phyloP scores from a whole-genome alignment of 208 protist species.

The Porcisia hertigi region DNA sequence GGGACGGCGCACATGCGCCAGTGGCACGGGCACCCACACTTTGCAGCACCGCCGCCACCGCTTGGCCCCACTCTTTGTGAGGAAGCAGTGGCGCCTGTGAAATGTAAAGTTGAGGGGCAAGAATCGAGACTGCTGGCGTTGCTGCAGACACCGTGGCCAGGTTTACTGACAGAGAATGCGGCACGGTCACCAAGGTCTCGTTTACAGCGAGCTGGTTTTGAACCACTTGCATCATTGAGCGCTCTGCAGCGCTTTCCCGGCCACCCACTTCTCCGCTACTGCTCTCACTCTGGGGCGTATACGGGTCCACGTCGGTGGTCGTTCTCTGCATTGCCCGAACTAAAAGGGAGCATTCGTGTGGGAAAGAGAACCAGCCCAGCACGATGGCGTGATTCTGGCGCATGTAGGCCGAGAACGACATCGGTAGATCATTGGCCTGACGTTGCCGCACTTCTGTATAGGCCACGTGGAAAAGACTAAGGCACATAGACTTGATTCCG shows the following conservation, averaged over 20 bases:
- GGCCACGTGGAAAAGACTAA: slow-evolving; percentile 75
- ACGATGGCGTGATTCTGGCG: slow-evolving; percentile 39
- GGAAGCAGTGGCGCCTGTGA: slow-evolving; percentile 14
- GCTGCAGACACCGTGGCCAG: no score
- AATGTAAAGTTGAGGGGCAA: slow-evolving; percentile 14
- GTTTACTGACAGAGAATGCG: neutral
- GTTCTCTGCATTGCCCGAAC: neutral
- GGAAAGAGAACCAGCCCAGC: slow-evolving; percentile 56
- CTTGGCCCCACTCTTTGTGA: neutral
- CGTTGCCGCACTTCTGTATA: slow-evolving; percentile 81
- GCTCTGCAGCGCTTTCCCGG: neutral
- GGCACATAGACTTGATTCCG: slow-evolving; percentile 58
- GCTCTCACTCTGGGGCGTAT: neutral
- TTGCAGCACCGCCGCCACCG: neutral
- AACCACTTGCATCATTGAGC: slow-evolving; percentile 2
- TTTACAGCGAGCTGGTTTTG: slow-evolving; percentile 7
- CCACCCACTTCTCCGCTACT: neutral
- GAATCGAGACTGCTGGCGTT: neutral
- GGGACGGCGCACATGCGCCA: neutral
- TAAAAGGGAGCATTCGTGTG: slow-evolving; percentile 56
- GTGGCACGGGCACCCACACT: neutral
- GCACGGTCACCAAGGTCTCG: slow-evolving; percentile 17
- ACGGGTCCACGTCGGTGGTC: neutral
- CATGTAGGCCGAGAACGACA: slow-evolving; percentile 62
- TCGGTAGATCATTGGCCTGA: slow-evolving; percentile 12